Evolutionary conservation across 179 eudicot species (phyloP).

Genomic region (Beta macrorhiza): DNA sequence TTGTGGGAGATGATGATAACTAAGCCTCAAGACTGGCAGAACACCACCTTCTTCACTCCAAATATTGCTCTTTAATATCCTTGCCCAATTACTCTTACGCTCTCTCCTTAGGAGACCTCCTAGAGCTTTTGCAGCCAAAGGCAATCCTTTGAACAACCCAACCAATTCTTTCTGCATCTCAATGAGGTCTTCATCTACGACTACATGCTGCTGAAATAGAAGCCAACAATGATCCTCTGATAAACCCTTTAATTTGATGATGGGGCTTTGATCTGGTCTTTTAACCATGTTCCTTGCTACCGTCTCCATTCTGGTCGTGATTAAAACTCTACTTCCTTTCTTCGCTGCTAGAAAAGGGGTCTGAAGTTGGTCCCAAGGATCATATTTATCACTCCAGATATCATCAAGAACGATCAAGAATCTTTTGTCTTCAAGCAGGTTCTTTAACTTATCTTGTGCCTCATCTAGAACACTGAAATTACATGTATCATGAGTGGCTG

Average conservation of each 20-base stretch:
- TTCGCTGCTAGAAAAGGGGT: no score
- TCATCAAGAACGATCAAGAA: neutral
- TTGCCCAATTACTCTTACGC: slow-evolving; percentile 23
- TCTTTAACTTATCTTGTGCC: slow-evolving; percentile 3
- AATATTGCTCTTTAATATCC: slow-evolving; percentile 14
- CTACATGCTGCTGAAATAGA: slow-evolving; percentile 5
- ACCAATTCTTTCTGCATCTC: neutral
- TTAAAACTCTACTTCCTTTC: no score
- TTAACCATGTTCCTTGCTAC: slow-evolving; percentile 11
- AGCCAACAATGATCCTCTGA: slow-evolving; percentile 8
- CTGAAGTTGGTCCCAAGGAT: no score
- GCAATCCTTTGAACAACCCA: slow-evolving; percentile 9
- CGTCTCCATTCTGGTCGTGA: neutral
- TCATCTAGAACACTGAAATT: neutral
- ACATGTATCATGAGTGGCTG: neutral
- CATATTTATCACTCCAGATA: no score
- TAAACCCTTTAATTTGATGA: neutral
- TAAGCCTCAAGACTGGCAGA: slow-evolving; percentile 29
- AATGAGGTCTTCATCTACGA: neutral
- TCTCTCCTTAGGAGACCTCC: slow-evolving; percentile 25
- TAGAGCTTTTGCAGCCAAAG: slow-evolving; percentile 25
- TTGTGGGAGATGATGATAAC: slow-evolving; percentile 33
- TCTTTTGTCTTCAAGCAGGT: neutral
- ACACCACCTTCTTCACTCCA: slow-evolving; percentile 28
- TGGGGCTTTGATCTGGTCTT: neutral